phyloP scores from a whole-genome alignment of 495 filamentous ascomycete species.

The Aspergillus bridgeri region DNA sequence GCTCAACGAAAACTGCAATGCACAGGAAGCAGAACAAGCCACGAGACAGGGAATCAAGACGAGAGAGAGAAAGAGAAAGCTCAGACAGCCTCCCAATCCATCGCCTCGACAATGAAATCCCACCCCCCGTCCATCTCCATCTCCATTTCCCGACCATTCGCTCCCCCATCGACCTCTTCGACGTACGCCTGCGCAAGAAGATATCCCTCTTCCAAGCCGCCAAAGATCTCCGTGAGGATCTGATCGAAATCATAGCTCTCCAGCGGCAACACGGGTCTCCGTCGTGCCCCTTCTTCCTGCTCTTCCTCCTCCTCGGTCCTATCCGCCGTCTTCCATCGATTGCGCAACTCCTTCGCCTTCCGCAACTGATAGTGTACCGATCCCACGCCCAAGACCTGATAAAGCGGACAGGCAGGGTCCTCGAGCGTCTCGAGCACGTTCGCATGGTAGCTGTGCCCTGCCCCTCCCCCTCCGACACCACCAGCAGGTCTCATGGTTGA shows the following conservation, averaged over 20 bases:
- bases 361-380: constrained; percentile 47
- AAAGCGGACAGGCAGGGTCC: constrained; percentile 45
- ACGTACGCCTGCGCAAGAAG: constrained; percentile 26
- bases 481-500: not conserved
- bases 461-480: constrained; percentile 6
- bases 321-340: constrained; percentile 63
- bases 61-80: not conserved
- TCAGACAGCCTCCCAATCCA: constrained; percentile 59
- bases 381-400: constrained; percentile 45
- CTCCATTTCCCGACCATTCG: constrained; percentile 4
- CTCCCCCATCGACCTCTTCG: not conserved
- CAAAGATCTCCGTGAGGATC: constrained; percentile 46
- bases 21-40: not conserved
- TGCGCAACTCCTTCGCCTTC: constrained; percentile 61
- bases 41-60: too few relatives aligned
- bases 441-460: constrained; percentile 56
- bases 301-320: constrained; percentile 34
- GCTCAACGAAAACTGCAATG: not conserved
- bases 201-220: constrained; percentile 35
- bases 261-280: constrained; percentile 29
- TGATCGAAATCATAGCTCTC: constrained; percentile 53
- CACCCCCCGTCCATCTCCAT: constrained; percentile 38
- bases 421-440: constrained; percentile 59
- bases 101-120: constrained; percentile 62
- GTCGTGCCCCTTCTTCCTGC: constrained; percentile 9